A percentile compares a stretch with the other conserved stretches of the same genome.
These are phyloP conservation scores for Polygonum aviculare DNA, from an alignment of 148 eudicot species.

Conservation along the genomic window DNA sequence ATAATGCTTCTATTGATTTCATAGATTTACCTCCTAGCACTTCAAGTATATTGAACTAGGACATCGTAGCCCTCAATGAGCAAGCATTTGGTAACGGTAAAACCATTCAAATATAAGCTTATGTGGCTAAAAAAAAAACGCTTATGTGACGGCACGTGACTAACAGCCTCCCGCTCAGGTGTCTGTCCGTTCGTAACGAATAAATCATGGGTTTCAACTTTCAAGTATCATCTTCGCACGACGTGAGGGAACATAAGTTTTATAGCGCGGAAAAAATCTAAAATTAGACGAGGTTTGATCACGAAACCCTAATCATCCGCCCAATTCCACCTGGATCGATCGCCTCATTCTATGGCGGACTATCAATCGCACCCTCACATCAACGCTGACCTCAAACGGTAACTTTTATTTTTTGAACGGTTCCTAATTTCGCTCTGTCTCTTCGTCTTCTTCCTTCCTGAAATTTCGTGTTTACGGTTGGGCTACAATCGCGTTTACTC, in stretches of 20 bases:
- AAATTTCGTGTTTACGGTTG: not conserved
- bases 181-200: not conserved
- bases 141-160: not conserved
- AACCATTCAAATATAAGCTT: too few species aligned
- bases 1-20: too few species aligned
- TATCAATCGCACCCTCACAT: not conserved
- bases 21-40: too few species aligned
- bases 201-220: not conserved
- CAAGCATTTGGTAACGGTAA: too few species aligned
- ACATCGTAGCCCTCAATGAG: too few species aligned
- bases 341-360: conserved; percentile 10
- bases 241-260: not conserved
- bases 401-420: not conserved
- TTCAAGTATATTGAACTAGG: too few species aligned
- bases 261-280: not conserved
- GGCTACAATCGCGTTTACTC: not conserved
- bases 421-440: not conserved
- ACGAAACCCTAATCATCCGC: conserved; percentile 3
- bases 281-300: conserved; percentile 3
- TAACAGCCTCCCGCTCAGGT: not conserved
- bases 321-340: conserved; percentile 3
- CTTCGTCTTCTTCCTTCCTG: conserved; percentile 3
- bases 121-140: too few species aligned
- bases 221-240: not conserved
- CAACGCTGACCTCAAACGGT: conserved; percentile 9